Base-by-base conservation (phyloP, 2,329 filamentous ascomycete species). In the Curvularia verruculosa region DNA sequence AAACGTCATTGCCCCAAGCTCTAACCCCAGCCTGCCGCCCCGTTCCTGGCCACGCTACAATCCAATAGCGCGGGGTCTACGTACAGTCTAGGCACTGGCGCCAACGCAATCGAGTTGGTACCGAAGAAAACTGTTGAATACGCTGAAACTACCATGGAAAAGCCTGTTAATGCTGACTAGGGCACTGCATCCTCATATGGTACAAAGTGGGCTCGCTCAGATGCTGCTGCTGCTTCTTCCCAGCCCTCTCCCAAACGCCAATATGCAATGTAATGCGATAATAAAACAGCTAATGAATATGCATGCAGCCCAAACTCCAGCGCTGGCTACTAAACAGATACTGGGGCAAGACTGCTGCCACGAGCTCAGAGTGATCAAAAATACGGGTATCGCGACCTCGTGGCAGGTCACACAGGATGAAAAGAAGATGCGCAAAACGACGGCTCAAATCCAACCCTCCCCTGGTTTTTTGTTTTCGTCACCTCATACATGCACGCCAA, bases 381-480 rank as follows among this genome's bases (percentile, higher is more conserved):
- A n/a, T 61, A 68, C 60, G 72, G 72, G 70, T 75, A 75, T 75
- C 73, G 67, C 65, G 64, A 67, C 62, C 65, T 67, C 65, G 68
- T 69, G 69, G 64, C 70, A 71, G 60, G 63, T 54, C 63, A 59
- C 50, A 64, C 50, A 63, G 50, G 59, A 56, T 49, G 60, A 68
- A 66, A 61, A 55, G 59, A 69, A 69, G 49, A 74, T 70, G 61
- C 66, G 59, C 66, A 68, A 65, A 55, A 61, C 53, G 62, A 65
- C 54, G 50, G 34, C 36, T 54, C 63, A 61, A 58, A 68, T 65
- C 62, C 58, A 69, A 59, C 56, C 57, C 48, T 61, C 63, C 61
- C 49, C 13, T 53, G n/a, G n/a, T n/a, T n/a, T n/a, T n/a, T n/a
- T n/a, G n/a, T 45, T 59, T 54, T 66, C 66, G 56, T 66, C 61